Conservation (phyloP, 108 stramenopile species). For the Cyclotella baltica region DNA sequence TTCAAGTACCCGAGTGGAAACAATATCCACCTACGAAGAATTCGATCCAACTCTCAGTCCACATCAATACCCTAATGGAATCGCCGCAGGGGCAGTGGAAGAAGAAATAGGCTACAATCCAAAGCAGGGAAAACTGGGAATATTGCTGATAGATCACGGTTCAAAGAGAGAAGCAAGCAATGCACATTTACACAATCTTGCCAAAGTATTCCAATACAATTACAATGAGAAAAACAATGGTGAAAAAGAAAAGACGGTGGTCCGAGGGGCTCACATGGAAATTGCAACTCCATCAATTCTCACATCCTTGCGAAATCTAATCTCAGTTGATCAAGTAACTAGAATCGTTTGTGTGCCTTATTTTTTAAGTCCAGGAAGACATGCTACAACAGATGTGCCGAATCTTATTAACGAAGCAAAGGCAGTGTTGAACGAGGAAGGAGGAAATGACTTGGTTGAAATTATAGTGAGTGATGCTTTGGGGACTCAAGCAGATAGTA, state of each 20-base stretch:
- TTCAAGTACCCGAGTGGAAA: background rate
- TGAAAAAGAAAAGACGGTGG: slow-evolving; percentile 45
- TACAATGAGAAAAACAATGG: background rate
- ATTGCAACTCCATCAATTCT: slow-evolving; percentile 88
- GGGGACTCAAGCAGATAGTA: slow-evolving; percentile 42
- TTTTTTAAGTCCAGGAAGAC: slow-evolving; percentile 89
- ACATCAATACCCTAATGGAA: slow-evolving; percentile 79
- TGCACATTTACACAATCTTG: slow-evolving; percentile 77
- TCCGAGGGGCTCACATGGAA: slow-evolving; percentile 93
- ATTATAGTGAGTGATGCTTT: slow-evolving; percentile 39
- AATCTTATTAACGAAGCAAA: slow-evolving; percentile 79
- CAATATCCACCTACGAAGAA: background rate
- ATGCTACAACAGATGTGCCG: slow-evolving; percentile 90
- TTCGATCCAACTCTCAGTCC: slow-evolving; percentile 87
- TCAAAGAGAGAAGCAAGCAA: slow-evolving; percentile 85
- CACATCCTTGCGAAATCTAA: slow-evolving; percentile 68
- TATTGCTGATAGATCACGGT: slow-evolving; percentile 94
- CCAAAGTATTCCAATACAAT: slow-evolving; percentile 60
- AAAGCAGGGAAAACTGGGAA: slow-evolving; percentile 57
- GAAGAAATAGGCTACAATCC: background rate
- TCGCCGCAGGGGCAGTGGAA: slow-evolving; percentile 29
- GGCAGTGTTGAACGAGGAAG: slow-evolving; percentile 56
- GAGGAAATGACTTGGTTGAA: slow-evolving; percentile 16
- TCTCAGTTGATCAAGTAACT: slow-evolving; percentile 58
- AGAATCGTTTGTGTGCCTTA: slow-evolving; percentile 91